These are phyloP conservation scores for Adansonia gregorii DNA, from an alignment of 441 rosid species.

Conservation along the genomic window DNA sequence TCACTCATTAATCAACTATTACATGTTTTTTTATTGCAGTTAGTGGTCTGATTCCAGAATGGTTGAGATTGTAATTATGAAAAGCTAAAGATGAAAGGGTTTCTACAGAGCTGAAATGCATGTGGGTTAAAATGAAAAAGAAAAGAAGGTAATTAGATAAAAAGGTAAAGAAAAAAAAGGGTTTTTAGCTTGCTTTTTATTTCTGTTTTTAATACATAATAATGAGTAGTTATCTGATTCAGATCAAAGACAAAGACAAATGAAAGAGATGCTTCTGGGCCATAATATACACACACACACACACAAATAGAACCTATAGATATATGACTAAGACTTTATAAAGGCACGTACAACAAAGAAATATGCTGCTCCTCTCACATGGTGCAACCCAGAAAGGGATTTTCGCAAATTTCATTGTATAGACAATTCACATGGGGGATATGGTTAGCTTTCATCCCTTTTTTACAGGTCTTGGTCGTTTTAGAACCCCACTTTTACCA, in stretches of 20 bases:
- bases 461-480: background rate
- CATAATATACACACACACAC: background rate
- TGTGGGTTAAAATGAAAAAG: conserved; percentile 37
- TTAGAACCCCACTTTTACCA: conserved; percentile 26
- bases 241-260: conserved; percentile 35
- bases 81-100: conserved; percentile 13
- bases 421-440: conserved; percentile 35
- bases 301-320: background rate
- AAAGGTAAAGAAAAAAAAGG: background rate
- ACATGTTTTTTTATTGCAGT: background rate
- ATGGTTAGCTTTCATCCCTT: too few species aligned
- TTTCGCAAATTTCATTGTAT: background rate
- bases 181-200: conserved; percentile 15
- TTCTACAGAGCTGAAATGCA: conserved; percentile 39
- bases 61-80: conserved; percentile 13
- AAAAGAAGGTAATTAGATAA: background rate
- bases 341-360: background rate
- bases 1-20: background rate
- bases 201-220: background rate
- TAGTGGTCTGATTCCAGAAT: conserved; percentile 3
- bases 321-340: too few species aligned
- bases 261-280: conserved; percentile 29
- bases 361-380: conserved; percentile 27
- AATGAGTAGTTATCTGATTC: conserved; percentile 13
- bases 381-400: conserved; percentile 31